Base-by-base conservation (phyloP, 768 basidiomycete species). In the Suillus spraguei region DNA sequence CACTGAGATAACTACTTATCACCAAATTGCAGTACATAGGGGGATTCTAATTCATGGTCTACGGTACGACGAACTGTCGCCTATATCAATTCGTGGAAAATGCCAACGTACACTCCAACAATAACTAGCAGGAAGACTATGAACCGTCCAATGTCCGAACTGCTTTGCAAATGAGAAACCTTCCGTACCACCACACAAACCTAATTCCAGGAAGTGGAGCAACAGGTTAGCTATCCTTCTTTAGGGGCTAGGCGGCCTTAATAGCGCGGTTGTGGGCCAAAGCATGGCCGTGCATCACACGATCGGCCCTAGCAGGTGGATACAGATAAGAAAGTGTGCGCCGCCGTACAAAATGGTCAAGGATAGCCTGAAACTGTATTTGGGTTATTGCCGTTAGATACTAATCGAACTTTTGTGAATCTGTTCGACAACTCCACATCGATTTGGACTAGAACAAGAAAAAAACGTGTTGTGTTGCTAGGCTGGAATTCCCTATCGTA, bases 221-320 rank as follows among this genome's bases (percentile, higher is more conserved):
- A 56, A 39, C 38, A 28, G 28, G 38, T 41, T 39, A 38, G 38
- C 28, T 17, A 1, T 38, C 24, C 38, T 58, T 58, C 38, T 20
- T 58, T 17, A 41, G 56, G 56, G 56, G 56, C 17, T 28, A 41
- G 56, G 56, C 56, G 56, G 56, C 56, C 55, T 58, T 41, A 17
- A 28, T 17, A 58, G 28, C 38, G 28, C 38, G 24, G 55, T 56
- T 24, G 55, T 16, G 16, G n/a, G 22, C 24, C 22, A 28, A 58
- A 28, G 56, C 39, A 41, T 20, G 56, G 55, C 39, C 17, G 24
- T 41, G 56, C 52, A 17, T 39, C 38, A 39, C 17, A 28, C 16
- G 55, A 56, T 39, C 24, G 38, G 38, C 24, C 56, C 39, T 28
- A 20, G 50, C 0, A 58, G 16, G 55, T 39, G 38, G 38, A 41